phyloP scores from a whole-genome alignment of 345 rosid species.

The Boechera retrofracta region DNA sequence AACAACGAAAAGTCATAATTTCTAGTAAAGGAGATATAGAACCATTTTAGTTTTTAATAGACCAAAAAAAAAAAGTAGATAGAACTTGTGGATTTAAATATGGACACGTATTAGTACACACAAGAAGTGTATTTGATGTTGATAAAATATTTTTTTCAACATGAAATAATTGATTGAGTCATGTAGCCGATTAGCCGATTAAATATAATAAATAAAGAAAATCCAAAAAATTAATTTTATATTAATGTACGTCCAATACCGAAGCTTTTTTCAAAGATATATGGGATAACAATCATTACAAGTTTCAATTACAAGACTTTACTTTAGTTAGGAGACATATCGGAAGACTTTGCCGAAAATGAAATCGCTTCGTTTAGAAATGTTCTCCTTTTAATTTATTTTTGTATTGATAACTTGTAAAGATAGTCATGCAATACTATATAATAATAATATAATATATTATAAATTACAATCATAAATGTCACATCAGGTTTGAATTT shows the following conservation, averaged over 20 bases:
- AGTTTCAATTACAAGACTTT: conserved; percentile 47
- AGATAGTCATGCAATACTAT: conserved; percentile 41
- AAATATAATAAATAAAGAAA: background rate
- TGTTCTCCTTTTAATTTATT: conserved; percentile 17
- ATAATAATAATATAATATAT: background rate
- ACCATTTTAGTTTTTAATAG: no score
- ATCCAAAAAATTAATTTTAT: background rate
- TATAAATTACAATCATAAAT: conserved; percentile 19
- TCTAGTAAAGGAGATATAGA: background rate
- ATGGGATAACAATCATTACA: conserved; percentile 43
- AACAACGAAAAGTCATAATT: background rate
- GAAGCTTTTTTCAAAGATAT: conserved; percentile 9
- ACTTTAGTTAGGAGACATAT: conserved; percentile 58
- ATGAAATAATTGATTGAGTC: conserved; percentile 5
- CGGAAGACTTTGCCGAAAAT: conserved; percentile 50
- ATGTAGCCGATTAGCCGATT: background rate
- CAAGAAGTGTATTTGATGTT: conserved; percentile 2
- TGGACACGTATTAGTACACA: background rate
- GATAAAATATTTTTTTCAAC: background rate
- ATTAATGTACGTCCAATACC: conserved; percentile 20
- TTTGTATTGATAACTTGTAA: conserved; percentile 48
- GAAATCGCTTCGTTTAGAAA: conserved; percentile 56
- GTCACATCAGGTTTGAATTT: conserved; percentile 27
- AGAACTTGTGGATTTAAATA: background rate
- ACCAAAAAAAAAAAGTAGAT: background rate